A percentile compares a stretch with the other conserved stretches of the same genome.
phyloP scores from a whole-genome alignment of 345 rosid genomes.

The Triadica sebifera region DNA sequence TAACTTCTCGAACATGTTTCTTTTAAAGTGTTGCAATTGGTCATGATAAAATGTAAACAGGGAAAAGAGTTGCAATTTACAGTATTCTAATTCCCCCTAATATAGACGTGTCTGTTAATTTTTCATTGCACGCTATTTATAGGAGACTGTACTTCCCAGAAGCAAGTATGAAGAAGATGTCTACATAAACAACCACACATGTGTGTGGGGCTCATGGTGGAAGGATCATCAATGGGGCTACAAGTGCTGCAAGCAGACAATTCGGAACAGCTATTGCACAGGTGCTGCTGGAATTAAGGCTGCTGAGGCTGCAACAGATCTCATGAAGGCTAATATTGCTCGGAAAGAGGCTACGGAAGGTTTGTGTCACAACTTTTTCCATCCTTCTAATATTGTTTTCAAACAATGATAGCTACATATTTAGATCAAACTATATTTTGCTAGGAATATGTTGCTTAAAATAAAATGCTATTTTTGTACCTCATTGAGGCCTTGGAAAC shows the following conservation, averaged over 20 bases:
- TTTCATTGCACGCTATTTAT: slow-evolving; percentile 3
- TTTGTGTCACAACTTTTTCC: slow-evolving; percentile 10
- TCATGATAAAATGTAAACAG: no score
- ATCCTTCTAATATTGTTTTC: neutral
- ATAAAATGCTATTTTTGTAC: neutral
- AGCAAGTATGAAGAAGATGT: slow-evolving; percentile 69
- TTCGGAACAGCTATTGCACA: slow-evolving; percentile 74
- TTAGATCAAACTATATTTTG: neutral
- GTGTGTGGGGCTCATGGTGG: slow-evolving; percentile 96
- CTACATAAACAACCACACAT: slow-evolving; percentile 59
- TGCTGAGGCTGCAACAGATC: slow-evolving; percentile 62
- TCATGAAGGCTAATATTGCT: slow-evolving; percentile 68
- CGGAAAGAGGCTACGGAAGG: slow-evolving; percentile 55
- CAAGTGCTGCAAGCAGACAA: slow-evolving; percentile 69
- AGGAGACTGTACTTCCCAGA: slow-evolving; percentile 52
- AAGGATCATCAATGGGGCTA: slow-evolving; percentile 87
- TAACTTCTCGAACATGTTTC: no score
- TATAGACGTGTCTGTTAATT: neutral
- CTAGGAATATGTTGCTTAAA: neutral
- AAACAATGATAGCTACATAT: neutral
- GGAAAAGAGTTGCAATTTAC: neutral
- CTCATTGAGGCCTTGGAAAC: neutral
- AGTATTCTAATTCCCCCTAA: neutral
- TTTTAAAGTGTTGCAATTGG: no score
- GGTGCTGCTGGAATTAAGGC: slow-evolving; percentile 84